These are phyloP conservation scores for Globisporangium solare DNA, from an alignment of 352 stramenopile species.

Conservation along the genomic window DNA sequence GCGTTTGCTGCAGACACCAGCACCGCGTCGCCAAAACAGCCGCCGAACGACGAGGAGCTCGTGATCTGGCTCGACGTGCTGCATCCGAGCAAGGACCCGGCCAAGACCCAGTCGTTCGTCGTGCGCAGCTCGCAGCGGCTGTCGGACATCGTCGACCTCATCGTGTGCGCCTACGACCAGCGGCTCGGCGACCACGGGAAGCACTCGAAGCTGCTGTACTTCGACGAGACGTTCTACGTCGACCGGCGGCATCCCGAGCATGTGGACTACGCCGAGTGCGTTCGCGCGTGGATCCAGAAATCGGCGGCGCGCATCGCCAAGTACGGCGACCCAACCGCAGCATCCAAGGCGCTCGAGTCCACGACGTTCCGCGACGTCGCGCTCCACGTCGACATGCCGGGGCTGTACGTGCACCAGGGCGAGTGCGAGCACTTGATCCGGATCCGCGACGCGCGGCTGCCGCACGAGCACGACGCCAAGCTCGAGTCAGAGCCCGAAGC, in stretches of 20 bases:
- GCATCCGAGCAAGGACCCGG: slow-evolving; percentile 61
- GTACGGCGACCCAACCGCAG: slow-evolving; percentile 20
- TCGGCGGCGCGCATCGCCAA: slow-evolving; percentile 24
- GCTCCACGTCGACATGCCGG: slow-evolving; percentile 48
- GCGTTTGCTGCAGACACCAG: background rate
- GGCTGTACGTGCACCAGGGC: slow-evolving; percentile 71
- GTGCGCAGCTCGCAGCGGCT: slow-evolving; percentile 55
- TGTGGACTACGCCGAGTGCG: slow-evolving; percentile 52
- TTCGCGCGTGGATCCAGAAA: slow-evolving; percentile 49
- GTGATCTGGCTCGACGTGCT: slow-evolving; percentile 72
- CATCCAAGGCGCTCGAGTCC: slow-evolving; percentile 25
- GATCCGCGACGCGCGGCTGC: slow-evolving; percentile 58
- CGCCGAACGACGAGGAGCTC: slow-evolving; percentile 30
- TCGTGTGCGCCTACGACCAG: slow-evolving; percentile 68
- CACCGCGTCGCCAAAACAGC: background rate
- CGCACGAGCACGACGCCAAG: slow-evolving; percentile 40
- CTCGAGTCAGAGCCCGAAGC: slow-evolving; percentile 15
- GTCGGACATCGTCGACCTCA: slow-evolving; percentile 46
- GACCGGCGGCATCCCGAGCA: slow-evolving; percentile 33
- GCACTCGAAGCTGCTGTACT: slow-evolving; percentile 58
- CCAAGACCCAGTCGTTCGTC: slow-evolving; percentile 67
- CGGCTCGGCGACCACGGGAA: slow-evolving; percentile 33
- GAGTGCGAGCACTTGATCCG: slow-evolving; percentile 73
- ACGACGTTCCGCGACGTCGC: slow-evolving; percentile 47
- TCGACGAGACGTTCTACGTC: slow-evolving; percentile 51